These are phyloP conservation scores for Noccaea bulbosa DNA, from an alignment of 345 rosid species.

Conservation along the genomic window DNA sequence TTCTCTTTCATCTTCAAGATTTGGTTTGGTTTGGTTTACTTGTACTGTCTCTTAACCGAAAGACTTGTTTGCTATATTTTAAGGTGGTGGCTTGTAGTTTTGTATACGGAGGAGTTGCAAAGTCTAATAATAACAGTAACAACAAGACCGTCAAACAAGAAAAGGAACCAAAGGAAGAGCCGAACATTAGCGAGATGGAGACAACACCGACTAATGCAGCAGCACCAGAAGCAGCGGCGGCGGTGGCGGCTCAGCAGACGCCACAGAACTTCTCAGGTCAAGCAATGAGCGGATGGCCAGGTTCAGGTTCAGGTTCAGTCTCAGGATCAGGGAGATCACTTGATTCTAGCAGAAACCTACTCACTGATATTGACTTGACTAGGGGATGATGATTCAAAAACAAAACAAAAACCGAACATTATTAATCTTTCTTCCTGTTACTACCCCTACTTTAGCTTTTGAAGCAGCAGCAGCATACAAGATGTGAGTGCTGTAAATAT, in stretches of 20 bases:
- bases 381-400: conserved; percentile 60
- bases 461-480: conserved; percentile 57
- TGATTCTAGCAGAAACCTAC: conserved; percentile 71
- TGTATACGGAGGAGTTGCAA: conserved; percentile 63
- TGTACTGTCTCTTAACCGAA: too few species aligned
- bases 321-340: conserved; percentile 47
- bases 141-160: conserved; percentile 51
- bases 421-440: conserved; percentile 30
- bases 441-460: conserved; percentile 22
- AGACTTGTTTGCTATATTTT: conserved; percentile 17
- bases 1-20: conserved; percentile 1
- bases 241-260: conserved; percentile 23
- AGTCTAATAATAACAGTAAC: conserved; percentile 37
- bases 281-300: conserved; percentile 63
- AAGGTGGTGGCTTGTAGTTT: conserved; percentile 97
- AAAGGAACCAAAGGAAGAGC: conserved; percentile 52
- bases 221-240: conserved; percentile 43
- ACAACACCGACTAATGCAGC: conserved; percentile 43
- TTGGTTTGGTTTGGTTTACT: too few species aligned
- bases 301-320: conserved; percentile 43
- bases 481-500: conserved; percentile 66
- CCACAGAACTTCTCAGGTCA: conserved; percentile 59
- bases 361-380: conserved; percentile 84
- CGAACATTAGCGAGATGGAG: conserved; percentile 42
- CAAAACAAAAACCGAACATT: background rate